phyloP scores from a whole-genome alignment of 495 filamentous ascomycete genomes.

The Cercophora scortea region DNA sequence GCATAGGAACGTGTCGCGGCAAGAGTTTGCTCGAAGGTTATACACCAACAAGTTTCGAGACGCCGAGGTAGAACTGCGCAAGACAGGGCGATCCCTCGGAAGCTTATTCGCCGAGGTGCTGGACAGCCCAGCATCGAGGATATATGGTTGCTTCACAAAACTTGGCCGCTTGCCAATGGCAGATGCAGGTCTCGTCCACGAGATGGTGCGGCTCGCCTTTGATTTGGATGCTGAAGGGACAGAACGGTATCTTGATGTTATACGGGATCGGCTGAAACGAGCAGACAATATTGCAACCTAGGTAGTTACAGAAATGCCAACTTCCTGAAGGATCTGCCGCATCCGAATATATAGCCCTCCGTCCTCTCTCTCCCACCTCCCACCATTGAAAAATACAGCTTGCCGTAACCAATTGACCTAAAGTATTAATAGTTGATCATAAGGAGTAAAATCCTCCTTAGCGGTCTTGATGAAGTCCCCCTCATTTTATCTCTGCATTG shows the following conservation, averaged over 20 bases:
- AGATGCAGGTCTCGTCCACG: too few species aligned
- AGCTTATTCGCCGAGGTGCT: too few species aligned
- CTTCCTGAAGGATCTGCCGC: conserved; percentile 12
- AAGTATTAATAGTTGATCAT: conserved; percentile 10
- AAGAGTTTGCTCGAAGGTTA: not conserved
- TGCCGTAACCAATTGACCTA: conserved; percentile 23
- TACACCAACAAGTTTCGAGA: not conserved
- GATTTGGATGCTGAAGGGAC: too few species aligned
- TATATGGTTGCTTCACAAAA: too few species aligned
- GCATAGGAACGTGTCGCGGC: not conserved
- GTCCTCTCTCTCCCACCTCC: conserved; percentile 18
- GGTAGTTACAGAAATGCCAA: too few species aligned
- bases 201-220: too few species aligned
- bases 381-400: conserved; percentile 22
- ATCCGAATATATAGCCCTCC: conserved; percentile 18
- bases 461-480: conserved; percentile 21
- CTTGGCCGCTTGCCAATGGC: too few species aligned
- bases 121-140: too few species aligned
- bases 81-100: not conserved
- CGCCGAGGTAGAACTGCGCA: not conserved
- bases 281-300: too few species aligned
- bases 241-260: too few species aligned
- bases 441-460: conserved; percentile 24
- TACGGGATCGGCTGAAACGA: too few species aligned
- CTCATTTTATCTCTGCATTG: too few species aligned